A percentile compares a stretch with the other conserved stretches of the same genome.
phyloP scores from a whole-genome alignment of 768 basidiomycete species.

The Rubroboletus pulcherrimus region DNA sequence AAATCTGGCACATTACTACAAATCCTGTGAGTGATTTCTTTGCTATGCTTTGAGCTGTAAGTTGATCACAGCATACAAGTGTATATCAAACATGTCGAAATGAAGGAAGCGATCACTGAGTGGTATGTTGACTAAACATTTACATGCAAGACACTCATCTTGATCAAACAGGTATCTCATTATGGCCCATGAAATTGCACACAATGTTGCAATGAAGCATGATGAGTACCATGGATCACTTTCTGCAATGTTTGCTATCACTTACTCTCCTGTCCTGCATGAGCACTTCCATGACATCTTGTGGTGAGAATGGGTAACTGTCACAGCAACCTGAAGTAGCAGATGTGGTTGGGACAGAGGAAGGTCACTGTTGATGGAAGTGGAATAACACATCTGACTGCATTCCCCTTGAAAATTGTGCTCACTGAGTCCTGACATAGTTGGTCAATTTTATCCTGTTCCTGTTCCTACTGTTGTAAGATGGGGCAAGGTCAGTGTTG shows the following conservation, averaged over 20 bases:
- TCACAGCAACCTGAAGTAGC: too few relatives aligned
- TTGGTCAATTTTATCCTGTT: too few relatives aligned
- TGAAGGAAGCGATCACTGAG: conserved; percentile 1
- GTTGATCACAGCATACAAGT: background rate
- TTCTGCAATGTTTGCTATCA: conserved; percentile 10
- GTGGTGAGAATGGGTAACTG: background rate
- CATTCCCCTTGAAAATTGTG: too few relatives aligned
- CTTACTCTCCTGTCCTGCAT: background rate
- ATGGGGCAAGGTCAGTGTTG: too few relatives aligned
- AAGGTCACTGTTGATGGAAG: too few relatives aligned
- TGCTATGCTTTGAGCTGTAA: too few relatives aligned
- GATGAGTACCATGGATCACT: conserved; percentile 26
- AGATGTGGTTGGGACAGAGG: background rate
- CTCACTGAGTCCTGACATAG: too few relatives aligned
- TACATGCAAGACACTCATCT: background rate
- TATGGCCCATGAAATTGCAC: conserved; percentile 29
- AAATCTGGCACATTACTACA: conserved; percentile 13
- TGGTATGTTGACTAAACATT: conserved; percentile 6
- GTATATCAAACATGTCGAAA: background rate
- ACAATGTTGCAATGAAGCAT: conserved; percentile 20
- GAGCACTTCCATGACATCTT: background rate
- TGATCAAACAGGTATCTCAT: conserved; percentile 22
- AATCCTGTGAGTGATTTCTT: conserved; percentile 2
- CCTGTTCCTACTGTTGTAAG: too few relatives aligned
- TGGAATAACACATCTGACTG: too few relatives aligned